These are phyloP conservation scores for Solanum commersonii DNA, from an alignment of 257 asterid species.

Conservation along the genomic window DNA sequence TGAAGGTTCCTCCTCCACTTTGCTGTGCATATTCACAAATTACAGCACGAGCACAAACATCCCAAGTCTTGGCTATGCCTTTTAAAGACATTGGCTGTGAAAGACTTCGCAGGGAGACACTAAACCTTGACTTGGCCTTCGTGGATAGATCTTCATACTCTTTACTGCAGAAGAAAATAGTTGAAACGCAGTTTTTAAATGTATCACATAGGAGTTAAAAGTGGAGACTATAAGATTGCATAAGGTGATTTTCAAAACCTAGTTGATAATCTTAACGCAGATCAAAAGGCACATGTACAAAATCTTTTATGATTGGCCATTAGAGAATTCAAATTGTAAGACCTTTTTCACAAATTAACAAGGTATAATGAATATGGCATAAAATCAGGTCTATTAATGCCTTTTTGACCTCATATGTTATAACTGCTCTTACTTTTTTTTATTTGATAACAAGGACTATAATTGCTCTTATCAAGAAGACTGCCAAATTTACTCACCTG, in stretches of 20 bases:
- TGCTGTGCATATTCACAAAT: constrained; percentile 59
- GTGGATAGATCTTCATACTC: constrained; percentile 71
- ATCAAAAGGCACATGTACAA: background rate
- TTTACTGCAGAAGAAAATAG: constrained; percentile 26
- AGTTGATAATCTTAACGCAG: background rate
- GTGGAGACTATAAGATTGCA: background rate
- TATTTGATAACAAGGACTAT: background rate
- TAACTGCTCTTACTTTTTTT: background rate
- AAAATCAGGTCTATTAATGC: background rate
- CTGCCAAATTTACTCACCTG: constrained; percentile 34
- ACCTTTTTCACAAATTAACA: background rate
- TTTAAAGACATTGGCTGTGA: constrained; percentile 64
- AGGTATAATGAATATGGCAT: background rate
- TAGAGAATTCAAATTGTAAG: background rate
- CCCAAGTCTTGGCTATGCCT: constrained; percentile 75
- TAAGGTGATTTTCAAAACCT: background rate
- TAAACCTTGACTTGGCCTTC: constrained; percentile 58
- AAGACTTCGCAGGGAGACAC: constrained; percentile 55
- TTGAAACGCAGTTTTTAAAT: background rate
- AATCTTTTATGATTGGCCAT: background rate
- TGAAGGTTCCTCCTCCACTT: constrained; percentile 75
- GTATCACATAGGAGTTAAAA: background rate
- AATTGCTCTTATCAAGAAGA: background rate
- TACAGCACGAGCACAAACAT: constrained; percentile 55
- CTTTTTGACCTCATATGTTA: background rate